A percentile compares a stretch with the other conserved stretches of the same genome.
These are phyloP conservation scores for Hawksworthiomyces lignivorus DNA, from an alignment of 2,329 filamentous ascomycete species.

Conservation along the genomic window DNA sequence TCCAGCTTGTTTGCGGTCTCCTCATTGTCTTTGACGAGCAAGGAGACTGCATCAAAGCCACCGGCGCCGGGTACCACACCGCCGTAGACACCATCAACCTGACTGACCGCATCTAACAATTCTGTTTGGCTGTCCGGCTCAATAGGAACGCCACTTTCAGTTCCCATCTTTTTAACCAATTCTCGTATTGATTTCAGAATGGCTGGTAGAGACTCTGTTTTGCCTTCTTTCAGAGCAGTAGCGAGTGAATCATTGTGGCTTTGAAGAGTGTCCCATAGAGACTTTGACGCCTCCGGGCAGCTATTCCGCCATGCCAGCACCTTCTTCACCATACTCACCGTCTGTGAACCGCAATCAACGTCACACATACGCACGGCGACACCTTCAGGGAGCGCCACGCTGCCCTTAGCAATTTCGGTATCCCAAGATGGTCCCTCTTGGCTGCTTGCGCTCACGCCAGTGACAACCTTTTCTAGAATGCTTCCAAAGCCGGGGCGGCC, in stretches of 20 bases:
- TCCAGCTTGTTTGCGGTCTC: constrained; percentile 54
- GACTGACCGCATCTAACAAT: constrained; percentile 70
- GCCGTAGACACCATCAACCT: constrained; percentile 74
- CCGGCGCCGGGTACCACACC: constrained; percentile 92
- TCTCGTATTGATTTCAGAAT: constrained; percentile 46
- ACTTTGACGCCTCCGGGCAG: constrained; percentile 55
- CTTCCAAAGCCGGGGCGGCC: constrained; percentile 59
- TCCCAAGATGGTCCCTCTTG: constrained; percentile 58
- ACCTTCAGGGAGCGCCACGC: constrained; percentile 62
- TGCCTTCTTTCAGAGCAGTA: constrained; percentile 47
- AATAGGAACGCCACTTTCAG: constrained; percentile 69
- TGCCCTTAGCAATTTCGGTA: constrained; percentile 62
- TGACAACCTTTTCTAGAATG: constrained; percentile 57
- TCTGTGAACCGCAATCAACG: constrained; percentile 88
- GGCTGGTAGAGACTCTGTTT: constrained; percentile 33
- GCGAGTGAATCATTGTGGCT: constrained; percentile 64
- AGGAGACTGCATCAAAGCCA: constrained; percentile 80
- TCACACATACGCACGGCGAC: constrained; percentile 87
- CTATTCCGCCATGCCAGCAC: constrained; percentile 73
- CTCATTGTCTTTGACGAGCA: constrained; percentile 68
- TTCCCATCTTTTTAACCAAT: constrained; percentile 70
- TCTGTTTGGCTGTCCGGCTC: constrained; percentile 81
- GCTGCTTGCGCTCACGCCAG: constrained; percentile 35
- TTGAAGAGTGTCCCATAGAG: constrained; percentile 71
- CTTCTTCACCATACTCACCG: constrained; percentile 90